These are phyloP conservation scores for Microsporum ferrugineum DNA, from an alignment of 2,329 filamentous ascomycete genomes.

Conservation along the genomic window DNA sequence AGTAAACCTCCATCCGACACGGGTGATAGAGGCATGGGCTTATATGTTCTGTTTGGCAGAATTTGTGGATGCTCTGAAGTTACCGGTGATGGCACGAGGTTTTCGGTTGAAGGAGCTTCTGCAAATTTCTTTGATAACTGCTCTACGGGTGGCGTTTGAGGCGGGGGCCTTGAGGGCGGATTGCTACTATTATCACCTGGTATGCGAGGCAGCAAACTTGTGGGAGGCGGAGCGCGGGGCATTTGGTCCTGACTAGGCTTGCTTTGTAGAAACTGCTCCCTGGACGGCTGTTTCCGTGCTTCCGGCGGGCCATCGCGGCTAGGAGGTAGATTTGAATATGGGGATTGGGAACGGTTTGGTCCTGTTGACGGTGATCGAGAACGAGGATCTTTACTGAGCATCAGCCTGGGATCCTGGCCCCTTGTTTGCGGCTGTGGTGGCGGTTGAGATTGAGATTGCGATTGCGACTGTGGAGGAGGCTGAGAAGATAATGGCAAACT, in stretches of 20 bases:
- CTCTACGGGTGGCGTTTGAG: constrained; percentile 7
- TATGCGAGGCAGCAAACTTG: constrained; percentile 18
- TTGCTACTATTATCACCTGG: constrained; percentile 1
- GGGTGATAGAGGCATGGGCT: background rate
- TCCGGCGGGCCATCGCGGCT: constrained; percentile 30
- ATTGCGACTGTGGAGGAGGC: constrained; percentile 7
- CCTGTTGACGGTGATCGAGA: constrained; percentile 15
- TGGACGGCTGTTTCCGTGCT: constrained; percentile 22
- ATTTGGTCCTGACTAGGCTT: constrained; percentile 33
- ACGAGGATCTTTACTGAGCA: background rate
- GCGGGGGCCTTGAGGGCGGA: background rate
- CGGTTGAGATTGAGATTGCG: background rate
- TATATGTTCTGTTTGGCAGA: constrained; percentile 1
- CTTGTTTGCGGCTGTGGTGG: constrained; percentile 15
- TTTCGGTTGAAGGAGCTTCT: constrained; percentile 2
- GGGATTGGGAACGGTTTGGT: constrained; percentile 21
- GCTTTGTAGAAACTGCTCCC: constrained; percentile 27
- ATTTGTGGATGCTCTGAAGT: background rate
- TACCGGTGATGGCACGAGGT: background rate
- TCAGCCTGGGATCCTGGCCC: constrained; percentile 20
- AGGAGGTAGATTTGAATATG: constrained; percentile 23
- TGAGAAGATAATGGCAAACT: constrained; percentile 21
- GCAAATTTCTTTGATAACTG: constrained; percentile 5
- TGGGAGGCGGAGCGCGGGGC: constrained; percentile 24
- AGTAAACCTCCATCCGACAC: background rate